Evolutionary conservation across 1,284 basidiomycete genomes (phyloP).

Genomic region (Cutaneotrichosporon sp.): DNA sequence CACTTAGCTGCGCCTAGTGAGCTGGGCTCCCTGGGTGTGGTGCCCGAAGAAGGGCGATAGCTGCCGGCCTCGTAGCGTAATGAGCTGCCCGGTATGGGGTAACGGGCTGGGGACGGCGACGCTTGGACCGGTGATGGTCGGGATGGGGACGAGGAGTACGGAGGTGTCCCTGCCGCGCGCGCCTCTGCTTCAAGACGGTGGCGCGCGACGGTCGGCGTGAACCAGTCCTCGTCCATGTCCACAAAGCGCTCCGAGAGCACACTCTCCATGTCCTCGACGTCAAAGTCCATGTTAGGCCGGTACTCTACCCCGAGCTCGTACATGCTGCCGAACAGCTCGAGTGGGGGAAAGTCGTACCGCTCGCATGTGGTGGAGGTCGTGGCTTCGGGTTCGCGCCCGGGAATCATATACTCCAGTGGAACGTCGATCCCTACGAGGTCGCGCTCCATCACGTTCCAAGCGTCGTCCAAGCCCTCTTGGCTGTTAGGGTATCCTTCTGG

Average conservation of each 20-base stretch:
- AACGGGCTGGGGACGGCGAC: not conserved
- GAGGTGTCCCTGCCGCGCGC: not conserved
- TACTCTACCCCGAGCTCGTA: slow-evolving; percentile 42
- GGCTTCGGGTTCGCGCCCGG: slow-evolving; percentile 22
- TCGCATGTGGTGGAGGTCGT: slow-evolving; percentile 10
- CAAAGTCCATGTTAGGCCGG: slow-evolving; percentile 46
- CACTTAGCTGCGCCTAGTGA: slow-evolving; percentile 36
- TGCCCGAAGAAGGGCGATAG: not conserved
- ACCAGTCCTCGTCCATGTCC: slow-evolving; percentile 53
- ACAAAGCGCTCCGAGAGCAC: slow-evolving; percentile 47
- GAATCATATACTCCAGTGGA: slow-evolving; percentile 35
- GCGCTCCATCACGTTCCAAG: slow-evolving; percentile 50
- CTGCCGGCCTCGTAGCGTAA: slow-evolving; percentile 9
- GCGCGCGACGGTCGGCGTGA: slow-evolving; percentile 50
- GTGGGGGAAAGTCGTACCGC: slow-evolving; percentile 37
- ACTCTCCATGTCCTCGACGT: slow-evolving; percentile 49
- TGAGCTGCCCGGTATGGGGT: slow-evolving; percentile 6
- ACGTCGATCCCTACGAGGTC: slow-evolving; percentile 43
- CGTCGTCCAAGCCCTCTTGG: slow-evolving; percentile 35
- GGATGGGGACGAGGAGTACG: not conserved
- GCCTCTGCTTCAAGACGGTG: slow-evolving; percentile 33
- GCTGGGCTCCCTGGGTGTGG: slow-evolving; percentile 12
- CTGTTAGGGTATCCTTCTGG: slow-evolving; percentile 43
- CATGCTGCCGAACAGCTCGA: slow-evolving; percentile 44
- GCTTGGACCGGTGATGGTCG: not conserved